Evolutionary conservation across 2,329 filamentous ascomycete species (phyloP), one percentile per base, ranked within the genome.

Genomic region (Calonectria multiphialidica): DNA sequence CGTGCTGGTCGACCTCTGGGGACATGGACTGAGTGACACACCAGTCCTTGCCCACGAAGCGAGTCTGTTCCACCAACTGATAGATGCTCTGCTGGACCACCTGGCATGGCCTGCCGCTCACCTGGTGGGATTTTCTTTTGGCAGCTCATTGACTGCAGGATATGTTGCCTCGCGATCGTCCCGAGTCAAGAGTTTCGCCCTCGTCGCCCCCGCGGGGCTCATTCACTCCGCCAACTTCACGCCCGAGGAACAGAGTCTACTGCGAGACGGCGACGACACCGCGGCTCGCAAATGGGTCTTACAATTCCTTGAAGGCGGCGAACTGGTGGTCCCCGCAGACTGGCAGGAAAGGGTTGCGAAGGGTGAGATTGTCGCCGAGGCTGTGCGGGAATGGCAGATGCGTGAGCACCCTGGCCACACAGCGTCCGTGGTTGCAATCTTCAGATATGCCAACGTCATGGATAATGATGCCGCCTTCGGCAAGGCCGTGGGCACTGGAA

Each of bases 1-100:
- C 37, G 84, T 87, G 0, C 79, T 88, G 1, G 21, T 88, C 16
- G 88, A 90, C 68, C 83, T 87, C 13, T 90, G 87, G 87, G 88
- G 88, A 35, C 89, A 90, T 63, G 88, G 88, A 0, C 78, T 90
- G n/a, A 85, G 81, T 33, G 85, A 86, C 7, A 89, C 88, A 0
- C 88, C 88, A 0, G 3, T 86, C 1, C 35, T 76, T 0, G 75
- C 88, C 0, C 87, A 90, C 65, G 80, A 80, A 0, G 73, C 84
- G 0, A 45, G 66, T 0, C 71, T 89, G 1, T 90, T 90, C 68
- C 84, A 87, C 55, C 18, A 18, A 0, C 76, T 87, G 3, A 66
- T 90, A 0, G 81, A 86, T 6, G 71, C 70, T 0, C 33, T 90
- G 1, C 74, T 90, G 5, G 78, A 77, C 1, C 76, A 82, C 3